These are phyloP conservation scores for Microglena sp. DNA, from an alignment of 139 green algal genomes.

Conservation along the genomic window DNA sequence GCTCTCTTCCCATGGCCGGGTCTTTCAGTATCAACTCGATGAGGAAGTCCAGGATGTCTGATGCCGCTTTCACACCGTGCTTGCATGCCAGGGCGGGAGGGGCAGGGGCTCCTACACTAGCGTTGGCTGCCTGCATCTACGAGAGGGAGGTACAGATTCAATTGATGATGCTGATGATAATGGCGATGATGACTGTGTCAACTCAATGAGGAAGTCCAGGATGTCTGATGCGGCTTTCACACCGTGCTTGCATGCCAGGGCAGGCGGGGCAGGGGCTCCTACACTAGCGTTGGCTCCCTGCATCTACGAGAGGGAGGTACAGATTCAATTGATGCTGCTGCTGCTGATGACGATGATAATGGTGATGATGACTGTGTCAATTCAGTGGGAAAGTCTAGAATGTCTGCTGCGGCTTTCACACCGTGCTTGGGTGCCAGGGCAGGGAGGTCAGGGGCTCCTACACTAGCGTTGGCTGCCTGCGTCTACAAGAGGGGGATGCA, in stretches of 20 bases:
- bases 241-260: constrained; percentile 19
- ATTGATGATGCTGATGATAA: too few species aligned
- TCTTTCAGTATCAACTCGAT: constrained; percentile 36
- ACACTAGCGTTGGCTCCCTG: background rate
- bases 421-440: constrained; percentile 15
- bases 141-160: too few species aligned
- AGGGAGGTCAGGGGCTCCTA: background rate
- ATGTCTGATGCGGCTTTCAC: constrained; percentile 34
- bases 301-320: too few species aligned
- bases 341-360: too few species aligned
- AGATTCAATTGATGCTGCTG: too few species aligned
- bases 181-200: constrained; percentile 17
- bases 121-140: background rate
- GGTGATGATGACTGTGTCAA: constrained; percentile 17
- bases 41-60: constrained; percentile 44
- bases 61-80: constrained; percentile 29
- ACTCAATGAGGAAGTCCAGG: constrained; percentile 41
- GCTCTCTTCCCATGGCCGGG: constrained; percentile 24
- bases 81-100: constrained; percentile 1
- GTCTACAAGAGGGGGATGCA: too few species aligned
- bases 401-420: constrained; percentile 24
- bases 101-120: background rate
- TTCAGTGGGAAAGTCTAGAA: constrained; percentile 37
- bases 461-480: constrained; percentile 1
- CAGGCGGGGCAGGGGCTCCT: background rate